A percentile compares a stretch with the other conserved stretches of the same genome.
phyloP scores from a whole-genome alignment of 1,284 basidiomycete genomes.

The Amanita bisporigera region DNA sequence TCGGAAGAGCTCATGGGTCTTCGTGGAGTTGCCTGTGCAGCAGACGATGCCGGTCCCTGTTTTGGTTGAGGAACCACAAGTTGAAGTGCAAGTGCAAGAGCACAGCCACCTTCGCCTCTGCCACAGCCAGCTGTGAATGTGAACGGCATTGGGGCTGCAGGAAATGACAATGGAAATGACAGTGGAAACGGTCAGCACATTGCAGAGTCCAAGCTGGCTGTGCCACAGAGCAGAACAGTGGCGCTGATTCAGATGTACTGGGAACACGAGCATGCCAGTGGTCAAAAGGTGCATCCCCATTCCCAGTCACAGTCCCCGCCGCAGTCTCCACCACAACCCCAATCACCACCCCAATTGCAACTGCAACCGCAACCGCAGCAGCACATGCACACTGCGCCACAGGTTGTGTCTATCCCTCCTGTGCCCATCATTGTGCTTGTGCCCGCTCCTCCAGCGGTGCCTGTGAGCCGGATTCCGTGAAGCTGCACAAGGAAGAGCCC shows the following conservation, averaged over 20 bases:
- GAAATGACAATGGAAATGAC: slow-evolving; percentile 11
- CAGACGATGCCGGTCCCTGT: background rate
- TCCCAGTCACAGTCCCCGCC: too few relatives aligned
- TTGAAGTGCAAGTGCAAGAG: background rate
- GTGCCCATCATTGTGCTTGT: background rate
- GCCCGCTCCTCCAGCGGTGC: background rate
- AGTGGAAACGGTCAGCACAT: slow-evolving; percentile 4
- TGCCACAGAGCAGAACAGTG: slow-evolving; percentile 63
- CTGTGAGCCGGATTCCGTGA: slow-evolving; percentile 7
- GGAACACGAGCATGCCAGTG: slow-evolving; percentile 67
- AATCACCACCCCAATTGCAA: too few relatives aligned
- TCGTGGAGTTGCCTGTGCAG: slow-evolving; percentile 9
- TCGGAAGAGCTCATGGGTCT: too few relatives aligned
- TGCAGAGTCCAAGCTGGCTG: slow-evolving; percentile 21
- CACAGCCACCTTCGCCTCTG: background rate
- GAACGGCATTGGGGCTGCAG: background rate
- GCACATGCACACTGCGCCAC: slow-evolving; percentile 13
- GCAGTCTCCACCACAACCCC: too few relatives aligned
- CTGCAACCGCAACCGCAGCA: too few relatives aligned
- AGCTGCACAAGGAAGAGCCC: slow-evolving; percentile 27
- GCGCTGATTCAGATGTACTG: slow-evolving; percentile 83
- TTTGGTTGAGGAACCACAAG: background rate
- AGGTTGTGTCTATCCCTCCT: slow-evolving; percentile 19
- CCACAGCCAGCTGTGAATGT: background rate
- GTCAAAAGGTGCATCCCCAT: too few relatives aligned